Evolutionary conservation across 2,329 filamentous ascomycete genomes (phyloP).

Genomic region (Hortaea sp.): DNA sequence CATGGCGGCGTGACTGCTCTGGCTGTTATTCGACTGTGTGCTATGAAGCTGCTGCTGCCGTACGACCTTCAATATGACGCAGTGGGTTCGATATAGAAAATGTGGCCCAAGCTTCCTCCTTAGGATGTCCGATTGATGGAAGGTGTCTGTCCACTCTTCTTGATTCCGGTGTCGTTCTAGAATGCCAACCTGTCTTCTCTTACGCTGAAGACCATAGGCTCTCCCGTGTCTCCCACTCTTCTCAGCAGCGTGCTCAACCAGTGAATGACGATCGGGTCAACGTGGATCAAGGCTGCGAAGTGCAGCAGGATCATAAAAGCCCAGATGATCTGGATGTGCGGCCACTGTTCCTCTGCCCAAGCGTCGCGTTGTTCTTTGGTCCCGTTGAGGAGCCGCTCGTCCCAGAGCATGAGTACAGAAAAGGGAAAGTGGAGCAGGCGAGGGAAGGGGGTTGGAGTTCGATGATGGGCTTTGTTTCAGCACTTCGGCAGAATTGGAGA

Average conservation of each 20-base stretch:
- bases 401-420: conserved; percentile 6
- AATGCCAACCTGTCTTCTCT: neutral
- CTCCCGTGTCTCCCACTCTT: conserved; percentile 2
- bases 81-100: neutral
- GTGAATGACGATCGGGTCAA: conserved; percentile 13
- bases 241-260: conserved; percentile 9
- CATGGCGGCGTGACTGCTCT: conserved; percentile 38
- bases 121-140: too few relatives aligned
- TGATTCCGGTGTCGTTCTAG: too few relatives aligned
- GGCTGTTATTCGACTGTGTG: neutral
- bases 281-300: conserved; percentile 9
- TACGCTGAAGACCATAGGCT: conserved; percentile 1
- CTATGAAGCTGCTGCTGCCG: neutral
- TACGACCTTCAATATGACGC: neutral
- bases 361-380: conserved; percentile 5
- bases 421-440: too few relatives aligned
- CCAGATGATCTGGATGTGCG: conserved; percentile 12
- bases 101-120: neutral
- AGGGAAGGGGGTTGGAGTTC: too few relatives aligned
- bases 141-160: too few relatives aligned
- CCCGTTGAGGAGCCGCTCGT: conserved; percentile 10
- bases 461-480: neutral
- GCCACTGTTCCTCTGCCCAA: conserved; percentile 9
- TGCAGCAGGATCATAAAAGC: conserved; percentile 12
- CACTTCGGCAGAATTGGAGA: too few relatives aligned